Evolutionary conservation across 352 stramenopile species (phyloP).

Genomic region (Phytophthora nicotianae): DNA sequence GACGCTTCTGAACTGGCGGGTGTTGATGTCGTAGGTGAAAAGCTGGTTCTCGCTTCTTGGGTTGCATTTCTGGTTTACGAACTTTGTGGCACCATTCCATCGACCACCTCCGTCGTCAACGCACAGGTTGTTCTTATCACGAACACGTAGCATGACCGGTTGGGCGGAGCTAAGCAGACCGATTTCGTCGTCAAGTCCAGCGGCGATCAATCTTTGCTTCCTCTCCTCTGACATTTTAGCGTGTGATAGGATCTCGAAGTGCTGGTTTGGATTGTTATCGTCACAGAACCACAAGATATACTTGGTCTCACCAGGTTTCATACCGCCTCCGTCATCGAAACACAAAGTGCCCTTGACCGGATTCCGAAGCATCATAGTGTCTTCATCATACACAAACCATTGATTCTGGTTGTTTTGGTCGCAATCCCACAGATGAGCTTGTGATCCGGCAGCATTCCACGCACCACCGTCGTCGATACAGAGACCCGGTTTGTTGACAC

Average conservation of each 20-base stretch:
- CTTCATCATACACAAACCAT: constrained; percentile 30
- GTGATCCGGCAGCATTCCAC: constrained; percentile 9
- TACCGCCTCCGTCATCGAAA: constrained; percentile 32
- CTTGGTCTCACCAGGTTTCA: constrained; percentile 11
- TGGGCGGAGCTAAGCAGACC: constrained; percentile 21
- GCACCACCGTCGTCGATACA: constrained; percentile 36
- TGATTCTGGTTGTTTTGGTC: constrained; percentile 32
- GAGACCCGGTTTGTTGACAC: constrained; percentile 24
- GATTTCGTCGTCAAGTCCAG: constrained; percentile 11
- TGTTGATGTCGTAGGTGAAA: constrained; percentile 21
- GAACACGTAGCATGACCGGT: constrained; percentile 29
- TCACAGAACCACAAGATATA: constrained; percentile 32
- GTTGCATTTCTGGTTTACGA: constrained; percentile 27
- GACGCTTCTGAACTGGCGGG: constrained; percentile 14
- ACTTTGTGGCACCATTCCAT: constrained; percentile 23
- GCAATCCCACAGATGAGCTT: constrained; percentile 26
- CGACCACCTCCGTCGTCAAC: constrained; percentile 39
- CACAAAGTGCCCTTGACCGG: constrained; percentile 34
- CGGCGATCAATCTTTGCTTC: constrained; percentile 15
- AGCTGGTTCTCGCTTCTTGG: constrained; percentile 24
- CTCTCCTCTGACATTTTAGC: constrained; percentile 17
- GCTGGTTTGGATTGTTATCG: constrained; percentile 29
- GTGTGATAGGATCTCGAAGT: constrained; percentile 31
- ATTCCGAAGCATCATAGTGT: constrained; percentile 35
- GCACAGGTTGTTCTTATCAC: constrained; percentile 35